Base-by-base conservation (phyloP, 768 basidiomycete species). In the Rhodotorula babjevae region DNA sequence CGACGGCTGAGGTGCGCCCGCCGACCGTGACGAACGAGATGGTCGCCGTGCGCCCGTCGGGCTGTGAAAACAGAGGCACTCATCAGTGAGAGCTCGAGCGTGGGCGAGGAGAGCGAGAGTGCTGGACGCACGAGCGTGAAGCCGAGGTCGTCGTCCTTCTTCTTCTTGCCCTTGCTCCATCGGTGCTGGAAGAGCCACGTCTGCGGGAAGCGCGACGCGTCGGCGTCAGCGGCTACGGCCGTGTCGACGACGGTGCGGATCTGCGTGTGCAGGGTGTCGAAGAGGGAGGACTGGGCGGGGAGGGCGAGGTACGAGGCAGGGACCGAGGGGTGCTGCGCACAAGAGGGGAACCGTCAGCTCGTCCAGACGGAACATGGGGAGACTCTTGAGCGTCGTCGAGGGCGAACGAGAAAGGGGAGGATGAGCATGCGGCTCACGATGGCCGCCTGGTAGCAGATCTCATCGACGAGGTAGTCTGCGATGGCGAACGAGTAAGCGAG, bases 401-500 rank as follows among this genome's bases (percentile, higher is more conserved):
- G n/a, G n/a, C n/a, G n/a, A n/a, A n/a, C n/a, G n/a, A n/a, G n/a
- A n/a, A n/a, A n/a, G n/a, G n/a, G n/a, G n/a, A n/a, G n/a, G n/a
- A n/a, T n/a, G n/a, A n/a, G n/a, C n/a, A n/a, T 33, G 15, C 14
- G 31, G 47, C 66, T 55, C 7, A 68, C 69, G 19, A 79, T 68
- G 1, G 42, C 40, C 0, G 77, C 61, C 46, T 80, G 79, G 69
- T 64, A 80, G 40, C 79, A 70, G 59, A 80, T 79, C 61, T 80
- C 79, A 59, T 80, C 79, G 64, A 77, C 77, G 53, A 80, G 70
- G 76, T 79, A 80, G 66, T 80, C 65, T 79, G 14, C 77, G 11
- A 25, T 70, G 63, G 15, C 72, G 52, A 40, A 33, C 15, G 15
- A 25, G 49, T 50, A 3, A 50, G 49, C 18, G 44, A 7, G 44